Percentiles rank a stretch among this genome's conserved stretches.
phyloP scores from a whole-genome alignment of 768 basidiomycete species.

The Saitozyma podzolica region DNA sequence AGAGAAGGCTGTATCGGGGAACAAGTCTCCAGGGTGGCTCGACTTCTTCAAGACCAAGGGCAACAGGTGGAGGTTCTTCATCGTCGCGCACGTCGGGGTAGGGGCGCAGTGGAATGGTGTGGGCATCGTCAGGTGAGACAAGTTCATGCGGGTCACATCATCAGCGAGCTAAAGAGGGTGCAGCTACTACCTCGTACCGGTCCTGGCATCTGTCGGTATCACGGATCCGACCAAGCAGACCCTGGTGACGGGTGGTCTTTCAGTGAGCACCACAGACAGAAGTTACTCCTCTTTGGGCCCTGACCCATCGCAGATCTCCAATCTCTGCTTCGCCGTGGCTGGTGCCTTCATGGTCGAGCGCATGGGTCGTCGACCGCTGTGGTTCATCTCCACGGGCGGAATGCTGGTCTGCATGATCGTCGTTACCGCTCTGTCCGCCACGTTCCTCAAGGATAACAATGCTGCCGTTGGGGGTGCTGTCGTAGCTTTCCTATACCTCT shows the following conservation, averaged over 20 bases:
- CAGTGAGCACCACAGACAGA: constrained; percentile 5
- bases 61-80: not conserved
- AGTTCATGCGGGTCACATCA: too few relatives aligned
- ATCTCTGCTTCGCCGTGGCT: constrained; percentile 10
- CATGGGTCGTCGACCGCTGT: constrained; percentile 16
- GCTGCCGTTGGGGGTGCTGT: constrained; percentile 11
- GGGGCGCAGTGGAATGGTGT: constrained; percentile 63
- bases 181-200: constrained; percentile 54
- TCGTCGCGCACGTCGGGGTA: constrained; percentile 13
- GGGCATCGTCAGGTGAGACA: too few relatives aligned
- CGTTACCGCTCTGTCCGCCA: constrained; percentile 21
- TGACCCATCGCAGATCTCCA: constrained; percentile 50
- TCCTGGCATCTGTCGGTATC: constrained; percentile 63
- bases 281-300: not conserved
- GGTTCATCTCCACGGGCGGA: constrained; percentile 15
- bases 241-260: constrained; percentile 62
- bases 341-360: constrained; percentile 19
- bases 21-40: not conserved
- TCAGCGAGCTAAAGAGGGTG: too few relatives aligned
- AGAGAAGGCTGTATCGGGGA: constrained; percentile 3
- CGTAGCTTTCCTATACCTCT: constrained; percentile 18
- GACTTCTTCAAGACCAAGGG: not conserved
- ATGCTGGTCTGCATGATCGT: constrained; percentile 19
- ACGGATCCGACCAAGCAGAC: constrained; percentile 62
- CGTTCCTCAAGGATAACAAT: not conserved